Evolutionary conservation across 176 grass and related monocot species (phyloP).

Genomic region (Triticum urartu): DNA sequence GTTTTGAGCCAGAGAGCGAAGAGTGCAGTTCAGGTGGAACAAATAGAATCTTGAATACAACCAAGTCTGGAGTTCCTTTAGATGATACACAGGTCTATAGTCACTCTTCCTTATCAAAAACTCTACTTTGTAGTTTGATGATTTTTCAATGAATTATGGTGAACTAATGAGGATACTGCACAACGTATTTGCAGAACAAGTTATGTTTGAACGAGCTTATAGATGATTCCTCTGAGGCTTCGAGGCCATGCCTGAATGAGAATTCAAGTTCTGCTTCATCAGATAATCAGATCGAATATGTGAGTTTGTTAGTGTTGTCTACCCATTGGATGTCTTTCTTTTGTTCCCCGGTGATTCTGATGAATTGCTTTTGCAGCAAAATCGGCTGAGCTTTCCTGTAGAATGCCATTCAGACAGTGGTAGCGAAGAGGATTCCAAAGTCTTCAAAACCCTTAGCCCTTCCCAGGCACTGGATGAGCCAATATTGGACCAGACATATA

Average conservation of each 20-base stretch:
- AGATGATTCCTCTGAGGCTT: neutral
- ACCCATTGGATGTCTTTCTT: neutral
- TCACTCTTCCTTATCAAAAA: neutral
- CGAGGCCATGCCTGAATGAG: neutral
- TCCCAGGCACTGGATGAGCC: neutral
- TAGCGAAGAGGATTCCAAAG: conserved; percentile 19
- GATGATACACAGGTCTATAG: conserved; percentile 31
- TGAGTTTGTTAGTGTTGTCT: conserved; percentile 39
- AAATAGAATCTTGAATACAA: conserved; percentile 21
- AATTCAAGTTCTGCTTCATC: conserved; percentile 21
- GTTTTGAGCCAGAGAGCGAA: conserved; percentile 9
- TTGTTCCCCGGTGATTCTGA: conserved; percentile 19
- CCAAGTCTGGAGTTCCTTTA: conserved; percentile 19
- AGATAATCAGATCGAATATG: conserved; percentile 30
- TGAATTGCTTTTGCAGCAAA: conserved; percentile 45
- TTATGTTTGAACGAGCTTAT: neutral
- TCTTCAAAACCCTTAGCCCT: neutral
- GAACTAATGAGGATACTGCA: conserved; percentile 14
- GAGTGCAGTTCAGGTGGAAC: conserved; percentile 24
- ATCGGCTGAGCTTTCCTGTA: conserved; percentile 32
- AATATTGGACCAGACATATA: conserved; percentile 24
- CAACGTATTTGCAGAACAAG: conserved; percentile 35
- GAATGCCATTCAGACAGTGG: conserved; percentile 13
- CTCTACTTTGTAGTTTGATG: conserved; percentile 10
- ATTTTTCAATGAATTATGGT: conserved; percentile 10